Percentiles rank a stretch among this genome's conserved stretches.
Evolutionary conservation across 768 basidiomycete species (phyloP).

Genomic region (Podaxis sp.): DNA sequence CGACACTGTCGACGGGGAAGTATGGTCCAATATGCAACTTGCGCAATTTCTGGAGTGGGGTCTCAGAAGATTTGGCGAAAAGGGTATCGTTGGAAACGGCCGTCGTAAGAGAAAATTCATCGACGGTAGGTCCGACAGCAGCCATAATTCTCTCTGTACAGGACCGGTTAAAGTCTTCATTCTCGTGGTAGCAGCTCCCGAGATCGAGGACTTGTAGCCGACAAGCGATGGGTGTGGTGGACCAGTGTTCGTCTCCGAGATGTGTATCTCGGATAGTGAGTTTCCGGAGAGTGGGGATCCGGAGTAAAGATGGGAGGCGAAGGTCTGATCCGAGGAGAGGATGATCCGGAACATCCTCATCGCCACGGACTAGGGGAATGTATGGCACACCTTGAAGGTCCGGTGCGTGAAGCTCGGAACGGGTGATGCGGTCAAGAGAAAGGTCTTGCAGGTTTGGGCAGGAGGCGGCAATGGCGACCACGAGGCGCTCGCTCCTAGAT

Average conservation of each 20-base stretch:
- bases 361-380: constrained; percentile 58
- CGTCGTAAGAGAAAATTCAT: constrained; percentile 50
- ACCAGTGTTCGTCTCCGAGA: constrained; percentile 59
- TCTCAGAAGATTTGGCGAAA: constrained; percentile 38
- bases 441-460: constrained; percentile 52
- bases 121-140: constrained; percentile 49
- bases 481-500: constrained; percentile 61
- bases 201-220: constrained; percentile 54
- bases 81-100: constrained; percentile 34
- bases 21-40: constrained; percentile 57
- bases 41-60: constrained; percentile 46
- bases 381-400: constrained; percentile 50
- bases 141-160: constrained; percentile 61
- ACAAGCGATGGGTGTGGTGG: constrained; percentile 45
- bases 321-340: constrained; percentile 51
- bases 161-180: constrained; percentile 45
- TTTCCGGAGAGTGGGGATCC: constrained; percentile 53
- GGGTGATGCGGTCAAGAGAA: constrained; percentile 57
- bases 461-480: constrained; percentile 63
- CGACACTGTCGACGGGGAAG: constrained; percentile 57
- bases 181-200: constrained; percentile 50
- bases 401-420: constrained; percentile 61
- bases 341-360: constrained; percentile 56
- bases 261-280: constrained; percentile 69
- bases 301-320: constrained; percentile 60